Base-by-base conservation (phyloP, 805 yeast genomes). In the Metschnikowia arizonensis region DNA sequence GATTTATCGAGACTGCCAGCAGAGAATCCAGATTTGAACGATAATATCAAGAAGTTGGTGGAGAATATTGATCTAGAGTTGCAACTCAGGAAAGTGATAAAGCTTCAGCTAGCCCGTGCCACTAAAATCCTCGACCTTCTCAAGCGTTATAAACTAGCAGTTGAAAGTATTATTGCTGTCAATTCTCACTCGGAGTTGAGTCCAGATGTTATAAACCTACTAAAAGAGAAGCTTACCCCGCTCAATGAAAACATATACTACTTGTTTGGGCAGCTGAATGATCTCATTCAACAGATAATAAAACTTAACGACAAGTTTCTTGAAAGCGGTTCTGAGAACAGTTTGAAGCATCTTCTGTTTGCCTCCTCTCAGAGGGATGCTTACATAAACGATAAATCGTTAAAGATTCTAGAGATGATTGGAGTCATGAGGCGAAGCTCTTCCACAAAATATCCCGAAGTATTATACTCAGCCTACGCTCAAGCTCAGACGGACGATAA, bases 181-280 rank as follows among this genome's bases (percentile, higher is more conserved):
- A 55, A 56, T 5, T 49, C 46, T 12, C 45, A 52, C 28, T 41
- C 56, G 5, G 41, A 42, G n/a, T 48, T 64, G 11, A 50, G 62
- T 6, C 49, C 52, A 6, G 59, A 58, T 11, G 55, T 62, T 1
- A 55, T 59, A 17, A 53, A 46, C 15, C 60, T 65, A 2, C 48
- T 73, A 26, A 64, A 62, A 38, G 53, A 66, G 6, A 45, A 40
- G 18, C 55, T 76, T 19, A 62, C 71, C 11, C 81, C 81, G 3
- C 50, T 77, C 14, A 72, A 72, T 44, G 81, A 77, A 45, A 71
- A 74, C 5, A 54, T 77, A 10, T 65, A 68, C 52, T 77, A 73
- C 49, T 50, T 77, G 30, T 52, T 75, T 7, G 61, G 64, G 17
- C 78, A 77, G 51, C 72, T 71, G 6, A 64, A 66, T 28, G 70